Base-by-base conservation (phyloP, 805 yeast species). In the Yamadazyma endophytica region DNA sequence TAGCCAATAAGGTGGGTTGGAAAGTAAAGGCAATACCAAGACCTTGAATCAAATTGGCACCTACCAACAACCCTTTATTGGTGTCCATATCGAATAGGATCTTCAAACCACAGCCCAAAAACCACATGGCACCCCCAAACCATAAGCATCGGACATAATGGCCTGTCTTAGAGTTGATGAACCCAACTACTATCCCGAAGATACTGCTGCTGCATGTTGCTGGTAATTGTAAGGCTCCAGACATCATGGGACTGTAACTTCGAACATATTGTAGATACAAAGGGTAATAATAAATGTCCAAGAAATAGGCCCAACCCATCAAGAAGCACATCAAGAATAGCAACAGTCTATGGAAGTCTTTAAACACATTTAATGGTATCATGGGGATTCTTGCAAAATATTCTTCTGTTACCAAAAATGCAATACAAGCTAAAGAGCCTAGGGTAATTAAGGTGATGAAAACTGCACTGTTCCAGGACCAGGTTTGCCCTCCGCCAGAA, bases 401-500 rank as follows among this genome's bases (percentile, higher is more conserved):
- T 54, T 63, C 53, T 43, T 82, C 84, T 15, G 70, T 61, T 3
- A 72, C 16, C 7, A 77, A 20, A 35, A 81, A 78, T 0, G 46
- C 36, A 1, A 66, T 34, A 12, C 69, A 54, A 15, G 55, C 44
- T 6, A 52, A 16, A 2, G 53, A 53, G 2, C 70, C 69, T 9
- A 61, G 44, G 5, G 50, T 40, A 28, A 64, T 52, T 43, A 63
- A 45, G 9, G 44, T 37, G 14, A 64, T 63, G 6, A 62, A 60
- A 5, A 57, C 30, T 2, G 65, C 35, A 31, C 65, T 69, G 40
- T 64, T 44, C 88, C 88, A 82, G 0, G 61, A 47, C 47, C 66
- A 77, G 6, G 69, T 56, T 11, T 70, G 56, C 3, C 86, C 86
- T 21, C 86, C 87, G 12, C 80, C 79, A 38, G 70, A 66, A 16